Evolutionary conservation across 495 filamentous ascomycete species (phyloP), one percentile per base, ranked within the genome.

Genomic region (Tuber borchii): DNA sequence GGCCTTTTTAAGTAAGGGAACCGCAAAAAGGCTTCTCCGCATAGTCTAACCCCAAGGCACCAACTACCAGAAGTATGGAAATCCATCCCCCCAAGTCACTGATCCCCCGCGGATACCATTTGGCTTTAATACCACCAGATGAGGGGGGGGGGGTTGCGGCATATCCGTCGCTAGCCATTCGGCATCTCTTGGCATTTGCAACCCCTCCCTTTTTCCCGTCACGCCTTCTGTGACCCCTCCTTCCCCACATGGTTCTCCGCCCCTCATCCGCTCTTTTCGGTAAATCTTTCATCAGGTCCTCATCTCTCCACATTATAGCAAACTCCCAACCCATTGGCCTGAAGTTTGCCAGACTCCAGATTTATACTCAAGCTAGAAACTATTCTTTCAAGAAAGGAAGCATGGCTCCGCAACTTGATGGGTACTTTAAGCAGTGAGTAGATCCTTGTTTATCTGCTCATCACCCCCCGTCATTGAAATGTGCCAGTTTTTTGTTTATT

Each of bases 391-490:
- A 74, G 70, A 78, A 34, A 71, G 44, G 78, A 81, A 92, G 88
- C 83, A 96, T 96, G 93, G 92, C 93, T 39, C 93, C 93, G 46
- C 88, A 93, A 84, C 87, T 97, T 74, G 91, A 95, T 82, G 87
- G 88, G 75, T 97, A 91, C 85, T 96, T 95, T 86, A 89, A 91
- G 83, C 89, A 97, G 90, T 90, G 82, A 82, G 88, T 84, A 22
- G 26, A 37, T 17, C 74, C 51, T 22, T n/a, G 22, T 31, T 22
- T 20, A 26, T 48, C 37, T 31, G 39, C 5, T 14, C n/a, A 44
- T 26, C 37, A 42, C 72, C 17, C 4, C 68, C 68, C 34, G 5
- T 19, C 42, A n/a, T 22, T 45, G 34, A 31, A 44, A 42, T 8
- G 1, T 31, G 39, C 37, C 14, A 20, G n/a, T 71, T 14, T 14